Evolutionary conservation across 352 stramenopile genomes (phyloP).

Genomic region (Phytophthora constricta): DNA sequence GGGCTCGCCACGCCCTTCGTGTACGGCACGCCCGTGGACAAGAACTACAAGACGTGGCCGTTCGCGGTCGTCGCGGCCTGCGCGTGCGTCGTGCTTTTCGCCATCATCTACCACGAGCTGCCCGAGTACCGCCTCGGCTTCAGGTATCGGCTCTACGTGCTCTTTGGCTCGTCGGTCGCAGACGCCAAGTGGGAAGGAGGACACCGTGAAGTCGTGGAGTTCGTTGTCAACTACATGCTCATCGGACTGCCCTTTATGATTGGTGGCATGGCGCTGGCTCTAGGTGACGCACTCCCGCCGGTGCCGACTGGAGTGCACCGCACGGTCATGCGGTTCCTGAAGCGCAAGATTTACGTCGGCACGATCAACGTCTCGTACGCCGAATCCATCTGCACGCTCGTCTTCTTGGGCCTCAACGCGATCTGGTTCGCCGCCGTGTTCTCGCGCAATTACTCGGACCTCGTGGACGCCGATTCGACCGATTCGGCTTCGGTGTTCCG

Average conservation of each 20-base stretch:
- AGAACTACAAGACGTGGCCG: constrained; percentile 86
- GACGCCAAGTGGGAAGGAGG: constrained; percentile 70
- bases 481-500: constrained; percentile 54
- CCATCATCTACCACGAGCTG: constrained; percentile 76
- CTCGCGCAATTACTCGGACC: constrained; percentile 60
- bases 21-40: constrained; percentile 78
- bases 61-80: constrained; percentile 65
- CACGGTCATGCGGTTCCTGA: constrained; percentile 80
- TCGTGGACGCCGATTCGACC: constrained; percentile 55
- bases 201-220: constrained; percentile 78
- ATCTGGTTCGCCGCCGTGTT: constrained; percentile 87
- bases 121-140: constrained; percentile 73
- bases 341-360: constrained; percentile 79
- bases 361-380: constrained; percentile 82
- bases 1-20: constrained; percentile 68
- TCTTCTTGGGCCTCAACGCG: constrained; percentile 80
- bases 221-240: constrained; percentile 72
- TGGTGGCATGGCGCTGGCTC: constrained; percentile 65
- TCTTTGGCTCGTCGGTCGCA: constrained; percentile 63
- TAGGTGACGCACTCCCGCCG: constrained; percentile 72
- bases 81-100: constrained; percentile 59
- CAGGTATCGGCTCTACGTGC: constrained; percentile 67
- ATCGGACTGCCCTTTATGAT: constrained; percentile 81
- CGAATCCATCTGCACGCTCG: constrained; percentile 67
- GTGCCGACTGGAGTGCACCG: constrained; percentile 75